A percentile compares a stretch with the other conserved stretches of the same genome.
These are phyloP conservation scores for Scenedesmus sp. DNA, from an alignment of 163 green algal species.

Conservation along the genomic window DNA sequence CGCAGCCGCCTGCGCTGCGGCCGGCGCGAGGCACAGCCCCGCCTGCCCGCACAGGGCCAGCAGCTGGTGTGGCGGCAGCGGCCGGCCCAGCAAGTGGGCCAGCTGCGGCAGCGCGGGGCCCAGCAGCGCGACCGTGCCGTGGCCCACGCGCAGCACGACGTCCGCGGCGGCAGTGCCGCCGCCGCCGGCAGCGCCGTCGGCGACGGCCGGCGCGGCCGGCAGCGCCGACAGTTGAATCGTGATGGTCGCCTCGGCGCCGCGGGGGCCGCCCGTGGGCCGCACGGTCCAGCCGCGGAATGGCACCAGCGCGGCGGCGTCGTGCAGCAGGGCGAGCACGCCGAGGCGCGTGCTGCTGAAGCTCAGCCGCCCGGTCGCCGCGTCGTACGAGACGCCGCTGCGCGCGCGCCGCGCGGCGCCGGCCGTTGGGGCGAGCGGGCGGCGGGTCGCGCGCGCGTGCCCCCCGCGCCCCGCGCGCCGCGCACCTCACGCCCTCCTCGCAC, in stretches of 20 bases:
- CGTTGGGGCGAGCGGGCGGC: not conserved
- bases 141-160: conserved; percentile 21
- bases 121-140: not conserved
- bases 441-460: not conserved
- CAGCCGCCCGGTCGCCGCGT: conserved; percentile 46
- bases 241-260: conserved; percentile 54
- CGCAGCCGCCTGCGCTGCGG: conserved; percentile 53
- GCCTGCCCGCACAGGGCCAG: conserved; percentile 51
- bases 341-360: conserved; percentile 71
- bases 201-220: no score
- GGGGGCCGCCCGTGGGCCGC: conserved; percentile 60
- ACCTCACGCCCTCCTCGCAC: conserved; percentile 64
- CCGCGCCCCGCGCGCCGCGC: not conserved
- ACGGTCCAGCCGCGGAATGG: conserved; percentile 73
- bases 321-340: conserved; percentile 67
- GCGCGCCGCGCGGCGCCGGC: not conserved
- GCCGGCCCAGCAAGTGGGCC: conserved; percentile 42
- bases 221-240: conserved; percentile 49
- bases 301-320: conserved; percentile 56
- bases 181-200: not conserved
- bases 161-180: not conserved
- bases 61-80: conserved; percentile 51
- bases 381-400: conserved; percentile 50
- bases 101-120: conserved; percentile 29
- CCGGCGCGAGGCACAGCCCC: conserved; percentile 72